Conservation (phyloP, 345 rosid species). For the Populus ilicifolia region DNA sequence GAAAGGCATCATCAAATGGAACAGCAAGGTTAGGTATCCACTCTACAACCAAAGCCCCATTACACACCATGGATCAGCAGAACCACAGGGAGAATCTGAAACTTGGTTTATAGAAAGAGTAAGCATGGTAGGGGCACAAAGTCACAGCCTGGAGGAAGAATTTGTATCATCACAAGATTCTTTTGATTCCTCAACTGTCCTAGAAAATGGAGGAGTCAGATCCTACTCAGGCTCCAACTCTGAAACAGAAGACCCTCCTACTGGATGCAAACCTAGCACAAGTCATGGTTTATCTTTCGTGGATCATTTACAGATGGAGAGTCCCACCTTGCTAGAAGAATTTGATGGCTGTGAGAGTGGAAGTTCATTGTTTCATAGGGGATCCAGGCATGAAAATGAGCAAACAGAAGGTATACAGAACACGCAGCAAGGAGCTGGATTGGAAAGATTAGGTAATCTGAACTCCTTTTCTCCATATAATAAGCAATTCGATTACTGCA, state of each 20-base stretch:
- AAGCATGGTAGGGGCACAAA: constrained; percentile 35
- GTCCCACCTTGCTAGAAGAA: constrained; percentile 40
- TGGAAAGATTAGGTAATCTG: constrained; percentile 23
- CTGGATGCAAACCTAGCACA: constrained; percentile 33
- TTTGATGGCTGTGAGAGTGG: constrained; percentile 25
- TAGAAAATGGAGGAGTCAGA: constrained; percentile 43
- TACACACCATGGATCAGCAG: constrained; percentile 33
- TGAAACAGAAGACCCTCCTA: constrained; percentile 52
- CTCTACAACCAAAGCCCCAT: constrained; percentile 35
- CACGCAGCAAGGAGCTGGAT: constrained; percentile 23
- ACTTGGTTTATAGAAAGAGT: constrained; percentile 38
- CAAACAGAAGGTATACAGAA: constrained; percentile 29
- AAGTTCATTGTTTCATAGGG: constrained; percentile 29
- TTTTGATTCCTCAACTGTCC: constrained; percentile 42
- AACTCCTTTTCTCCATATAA: constrained; percentile 32
- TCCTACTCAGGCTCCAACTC: constrained; percentile 60
- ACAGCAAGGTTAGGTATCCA: constrained; percentile 32
- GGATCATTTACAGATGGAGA: constrained; percentile 30
- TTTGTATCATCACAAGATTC: constrained; percentile 73
- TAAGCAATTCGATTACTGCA: constrained; percentile 29
- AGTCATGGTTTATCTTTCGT: constrained; percentile 27
- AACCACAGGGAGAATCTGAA: constrained; percentile 32
- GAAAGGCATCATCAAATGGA: constrained; percentile 38
- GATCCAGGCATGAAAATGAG: constrained; percentile 21
- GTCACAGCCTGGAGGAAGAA: constrained; percentile 60